Conservation (phyloP, 2,329 filamentous ascomycete species). For the Dactylella cylindrospora region DNA sequence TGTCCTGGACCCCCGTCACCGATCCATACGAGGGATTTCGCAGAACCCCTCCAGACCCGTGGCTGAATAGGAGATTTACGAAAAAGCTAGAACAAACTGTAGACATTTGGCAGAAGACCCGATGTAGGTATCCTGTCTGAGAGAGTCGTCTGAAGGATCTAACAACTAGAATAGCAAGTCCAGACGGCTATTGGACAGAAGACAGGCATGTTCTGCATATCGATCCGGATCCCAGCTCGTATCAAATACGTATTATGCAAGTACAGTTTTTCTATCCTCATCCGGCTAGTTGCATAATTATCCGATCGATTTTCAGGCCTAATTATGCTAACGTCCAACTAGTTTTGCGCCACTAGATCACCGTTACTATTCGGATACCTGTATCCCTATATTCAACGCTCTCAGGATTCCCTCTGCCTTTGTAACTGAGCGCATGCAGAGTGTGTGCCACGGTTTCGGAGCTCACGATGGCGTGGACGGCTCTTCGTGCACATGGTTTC, state of each 20-base stretch:
- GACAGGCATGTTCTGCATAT: background rate
- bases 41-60: background rate
- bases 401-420: too few species aligned
- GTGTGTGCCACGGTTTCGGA: too few species aligned
- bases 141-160: background rate
- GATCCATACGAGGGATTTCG: background rate
- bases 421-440: too few species aligned
- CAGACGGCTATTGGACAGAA: too few species aligned
- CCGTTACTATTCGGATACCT: too few species aligned
- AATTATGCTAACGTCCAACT: background rate
- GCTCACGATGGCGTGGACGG: too few species aligned
- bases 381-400: too few species aligned
- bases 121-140: background rate
- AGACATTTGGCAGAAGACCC: constrained; percentile 12
- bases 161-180: background rate
- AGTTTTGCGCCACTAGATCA: constrained; percentile 50
- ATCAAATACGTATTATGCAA: constrained; percentile 17
- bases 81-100: background rate
- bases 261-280: background rate
- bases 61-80: background rate
- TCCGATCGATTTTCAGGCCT: background rate
- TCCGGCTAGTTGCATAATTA: background rate
- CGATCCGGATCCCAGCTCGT: background rate
- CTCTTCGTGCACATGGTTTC: too few species aligned
- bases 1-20: constrained; percentile 7